Conservation (phyloP, 2,329 filamentous ascomycete genomes). For the Colletotrichum caudatum region DNA sequence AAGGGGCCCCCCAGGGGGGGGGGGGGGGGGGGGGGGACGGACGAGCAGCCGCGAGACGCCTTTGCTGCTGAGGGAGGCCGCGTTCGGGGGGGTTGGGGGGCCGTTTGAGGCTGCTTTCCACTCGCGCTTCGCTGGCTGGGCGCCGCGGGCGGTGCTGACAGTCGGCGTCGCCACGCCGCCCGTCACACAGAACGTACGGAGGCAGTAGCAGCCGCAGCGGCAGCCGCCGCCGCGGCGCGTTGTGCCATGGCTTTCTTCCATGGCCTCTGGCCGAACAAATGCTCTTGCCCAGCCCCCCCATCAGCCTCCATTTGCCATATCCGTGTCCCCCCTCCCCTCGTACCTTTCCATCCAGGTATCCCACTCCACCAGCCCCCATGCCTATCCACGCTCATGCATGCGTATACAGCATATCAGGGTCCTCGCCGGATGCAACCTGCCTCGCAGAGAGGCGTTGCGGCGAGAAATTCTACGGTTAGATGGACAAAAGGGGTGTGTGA, state of each 20-base stretch:
- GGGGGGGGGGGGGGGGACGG: background rate
- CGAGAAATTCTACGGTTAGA: conserved; percentile 25
- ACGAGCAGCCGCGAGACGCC: background rate
- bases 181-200: background rate
- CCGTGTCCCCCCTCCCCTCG: background rate
- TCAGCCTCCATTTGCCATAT: background rate
- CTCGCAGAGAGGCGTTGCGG: conserved; percentile 7
- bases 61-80: background rate
- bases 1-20: too few relatives aligned
- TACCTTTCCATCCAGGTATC: background rate
- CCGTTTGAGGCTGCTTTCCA: background rate
- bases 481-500: background rate
- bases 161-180: conserved; percentile 1
- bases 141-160: background rate
- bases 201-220: background rate
- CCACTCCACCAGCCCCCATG: background rate
- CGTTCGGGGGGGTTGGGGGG: background rate
- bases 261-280: background rate
- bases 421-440: conserved; percentile 1
- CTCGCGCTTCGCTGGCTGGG: background rate
- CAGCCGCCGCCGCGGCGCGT: background rate
- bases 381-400: background rate
- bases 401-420: background rate
- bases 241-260: conserved; percentile 1
- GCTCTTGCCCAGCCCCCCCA: background rate